These are phyloP conservation scores for Hemileia vastatrix DNA, from an alignment of 1,284 basidiomycete genomes.

Conservation along the genomic window DNA sequence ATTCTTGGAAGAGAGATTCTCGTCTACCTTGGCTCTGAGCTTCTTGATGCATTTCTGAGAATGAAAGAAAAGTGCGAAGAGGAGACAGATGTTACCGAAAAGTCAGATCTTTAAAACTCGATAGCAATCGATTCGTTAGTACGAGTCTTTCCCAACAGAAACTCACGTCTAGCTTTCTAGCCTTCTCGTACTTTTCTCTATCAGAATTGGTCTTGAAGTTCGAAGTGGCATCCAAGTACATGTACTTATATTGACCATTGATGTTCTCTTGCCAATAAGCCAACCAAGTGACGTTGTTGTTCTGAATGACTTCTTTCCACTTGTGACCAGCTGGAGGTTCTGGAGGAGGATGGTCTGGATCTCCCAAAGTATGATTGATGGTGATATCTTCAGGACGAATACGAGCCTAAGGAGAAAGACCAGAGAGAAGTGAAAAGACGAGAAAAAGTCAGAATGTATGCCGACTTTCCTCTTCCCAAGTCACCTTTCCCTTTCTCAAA, in stretches of 20 bases:
- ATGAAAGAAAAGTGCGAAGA: background rate
- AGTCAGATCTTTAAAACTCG: no score
- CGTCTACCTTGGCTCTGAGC: slow-evolving; percentile 36
- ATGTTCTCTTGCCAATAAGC: slow-evolving; percentile 43
- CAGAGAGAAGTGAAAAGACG: background rate
- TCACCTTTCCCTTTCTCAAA: background rate
- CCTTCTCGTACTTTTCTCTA: slow-evolving; percentile 43
- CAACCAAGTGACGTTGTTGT: slow-evolving; percentile 42
- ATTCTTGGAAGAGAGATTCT: slow-evolving; percentile 38
- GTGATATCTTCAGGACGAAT: slow-evolving; percentile 38
- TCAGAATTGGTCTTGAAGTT: slow-evolving; percentile 43
- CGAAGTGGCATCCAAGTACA: slow-evolving; percentile 41
- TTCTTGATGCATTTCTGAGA: slow-evolving; percentile 31
- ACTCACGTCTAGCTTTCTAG: slow-evolving; percentile 37
- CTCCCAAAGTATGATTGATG: slow-evolving; percentile 40
- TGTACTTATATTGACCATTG: slow-evolving; percentile 42
- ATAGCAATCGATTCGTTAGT: no score
- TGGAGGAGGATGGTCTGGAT: slow-evolving; percentile 34
- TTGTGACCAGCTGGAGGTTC: slow-evolving; percentile 37
- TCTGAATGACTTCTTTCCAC: slow-evolving; percentile 40
- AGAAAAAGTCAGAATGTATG: background rate
- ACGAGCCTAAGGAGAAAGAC: slow-evolving; percentile 11
- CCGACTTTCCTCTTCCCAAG: background rate
- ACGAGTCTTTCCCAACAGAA: background rate
- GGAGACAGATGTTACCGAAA: background rate